Base-by-base conservation (phyloP, 2,329 filamentous ascomycete genomes). In the Aspergillus latus region DNA sequence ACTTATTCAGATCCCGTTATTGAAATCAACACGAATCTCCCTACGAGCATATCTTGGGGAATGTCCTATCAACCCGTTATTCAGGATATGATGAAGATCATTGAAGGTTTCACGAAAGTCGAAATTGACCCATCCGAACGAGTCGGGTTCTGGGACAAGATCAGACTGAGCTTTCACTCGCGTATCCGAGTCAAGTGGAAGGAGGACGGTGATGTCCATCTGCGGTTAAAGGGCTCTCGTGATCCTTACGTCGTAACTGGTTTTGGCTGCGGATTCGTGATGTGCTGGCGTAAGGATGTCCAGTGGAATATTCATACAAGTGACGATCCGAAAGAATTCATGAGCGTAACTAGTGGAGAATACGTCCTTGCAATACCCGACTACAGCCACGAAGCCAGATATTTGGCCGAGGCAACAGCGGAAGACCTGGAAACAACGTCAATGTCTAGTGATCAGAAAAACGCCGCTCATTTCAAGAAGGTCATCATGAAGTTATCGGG, bases 61-160 rank as follows among this genome's bases (percentile, higher is more conserved):
- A 92, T 94, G 45, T 96, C 92, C 2, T 99, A 97, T 68, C 95
- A 99, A 68, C 94, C 95, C 29, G 93, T 93, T 1, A 93, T 99
- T 48, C 94, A 99, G 72, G 95, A 99, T 69, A 96, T 97, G 89
- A 99, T 99, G 94, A 97, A 97, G 84, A 92, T 92, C 28, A 89
- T 99, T 59, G 94, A 99, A 74, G 93, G 90, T 2, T 97, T 99
- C 71, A 97, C 93, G 0, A 99, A 99, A 70, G 91, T 93, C 6
- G 92, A 93, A 61, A 81, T 97, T 29, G 95, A 99, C 71, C 88
- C 90, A 1, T 97, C 94, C 0, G 95, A 99, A 62, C 84, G 89
- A 54, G 91, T 96, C 46, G 94, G 94, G 2, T 99, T 99, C 77
- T 99, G 94, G 94, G 94, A 99, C 76, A 99, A 99, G 80, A 92